Conservation (phyloP, 352 stramenopile genomes). For the Nothophytophthora sp. region DNA sequence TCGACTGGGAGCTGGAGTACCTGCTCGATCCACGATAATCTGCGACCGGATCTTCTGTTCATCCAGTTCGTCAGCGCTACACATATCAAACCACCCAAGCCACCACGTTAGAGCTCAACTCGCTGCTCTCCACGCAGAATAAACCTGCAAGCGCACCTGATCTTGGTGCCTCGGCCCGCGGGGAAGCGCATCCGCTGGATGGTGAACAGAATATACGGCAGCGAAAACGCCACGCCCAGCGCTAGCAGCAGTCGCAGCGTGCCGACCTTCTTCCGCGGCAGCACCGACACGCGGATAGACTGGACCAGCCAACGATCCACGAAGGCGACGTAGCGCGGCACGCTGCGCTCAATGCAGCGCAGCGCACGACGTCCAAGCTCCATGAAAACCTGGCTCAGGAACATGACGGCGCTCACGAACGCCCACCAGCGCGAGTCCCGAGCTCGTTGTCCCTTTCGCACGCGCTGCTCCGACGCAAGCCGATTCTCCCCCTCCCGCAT, state of each 20-base stretch:
- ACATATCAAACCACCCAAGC: background rate
- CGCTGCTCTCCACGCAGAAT: background rate
- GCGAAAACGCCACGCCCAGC: slow-evolving; percentile 32
- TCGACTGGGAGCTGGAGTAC: slow-evolving; percentile 22
- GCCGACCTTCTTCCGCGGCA: slow-evolving; percentile 34
- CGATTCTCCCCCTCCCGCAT: slow-evolving; percentile 42
- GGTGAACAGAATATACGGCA: slow-evolving; percentile 52
- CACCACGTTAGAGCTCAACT: background rate
- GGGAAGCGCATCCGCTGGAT: slow-evolving; percentile 38
- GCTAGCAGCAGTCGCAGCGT: slow-evolving; percentile 42
- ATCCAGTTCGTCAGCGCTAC: slow-evolving; percentile 42
- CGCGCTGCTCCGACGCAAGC: slow-evolving; percentile 20
- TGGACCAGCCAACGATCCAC: slow-evolving; percentile 53
- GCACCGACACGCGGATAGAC: slow-evolving; percentile 39
- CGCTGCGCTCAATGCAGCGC: slow-evolving; percentile 47
- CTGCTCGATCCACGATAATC: slow-evolving; percentile 55
- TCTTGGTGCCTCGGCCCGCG: slow-evolving; percentile 10
- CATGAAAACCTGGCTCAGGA: slow-evolving; percentile 48
- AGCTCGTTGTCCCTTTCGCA: slow-evolving; percentile 6
- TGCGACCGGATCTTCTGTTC: slow-evolving; percentile 62
- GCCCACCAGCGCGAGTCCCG: slow-evolving; percentile 36
- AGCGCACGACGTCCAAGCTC: slow-evolving; percentile 45
- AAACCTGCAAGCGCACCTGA: slow-evolving; percentile 9
- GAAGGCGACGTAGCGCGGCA: slow-evolving; percentile 49
- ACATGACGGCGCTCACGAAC: slow-evolving; percentile 43